phyloP scores from a whole-genome alignment of 2,329 filamentous ascomycete genomes.

The Chrysosporium keratinophilum region DNA sequence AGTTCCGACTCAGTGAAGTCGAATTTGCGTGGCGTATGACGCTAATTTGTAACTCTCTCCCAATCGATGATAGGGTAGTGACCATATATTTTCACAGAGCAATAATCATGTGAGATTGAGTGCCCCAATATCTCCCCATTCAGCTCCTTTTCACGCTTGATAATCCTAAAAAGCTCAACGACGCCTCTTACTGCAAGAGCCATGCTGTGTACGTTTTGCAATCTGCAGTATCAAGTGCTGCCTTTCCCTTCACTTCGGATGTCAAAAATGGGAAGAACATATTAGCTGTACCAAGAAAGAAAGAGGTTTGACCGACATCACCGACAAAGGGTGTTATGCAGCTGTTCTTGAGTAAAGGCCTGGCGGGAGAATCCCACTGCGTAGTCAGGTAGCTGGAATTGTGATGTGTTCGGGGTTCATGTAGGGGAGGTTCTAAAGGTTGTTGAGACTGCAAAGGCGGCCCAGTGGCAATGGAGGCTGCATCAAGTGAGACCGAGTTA shows the following conservation, averaged over 20 bases:
- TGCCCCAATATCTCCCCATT: constrained; percentile 37
- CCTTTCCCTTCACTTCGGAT: constrained; percentile 39
- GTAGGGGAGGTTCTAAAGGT: too few relatives aligned
- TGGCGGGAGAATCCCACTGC: constrained; percentile 33
- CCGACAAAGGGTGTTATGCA: constrained; percentile 31
- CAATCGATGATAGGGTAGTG: constrained; percentile 33
- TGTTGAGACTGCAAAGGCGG: too few relatives aligned
- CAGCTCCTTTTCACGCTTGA: constrained; percentile 26
- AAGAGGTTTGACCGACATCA: constrained; percentile 27
- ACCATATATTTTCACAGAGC: constrained; percentile 32
- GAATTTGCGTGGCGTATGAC: constrained; percentile 30
- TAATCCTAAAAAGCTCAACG: constrained; percentile 29
- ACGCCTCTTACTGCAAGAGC: constrained; percentile 28
- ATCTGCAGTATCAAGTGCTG: constrained; percentile 24
- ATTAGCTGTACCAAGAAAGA: constrained; percentile 34
- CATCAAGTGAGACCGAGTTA: too few relatives aligned
- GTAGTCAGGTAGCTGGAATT: constrained; percentile 28
- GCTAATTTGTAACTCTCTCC: constrained; percentile 30
- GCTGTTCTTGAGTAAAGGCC: constrained; percentile 38
- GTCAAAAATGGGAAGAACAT: constrained; percentile 45
- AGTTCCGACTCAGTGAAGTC: constrained; percentile 26
- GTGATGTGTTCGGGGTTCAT: too few relatives aligned
- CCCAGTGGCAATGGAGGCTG: too few relatives aligned
- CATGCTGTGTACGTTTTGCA: constrained; percentile 25
- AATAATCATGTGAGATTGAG: constrained; percentile 33